phyloP scores from a whole-genome alignment of 176 grass and related monocot species.

The Dactylis glomerata region DNA sequence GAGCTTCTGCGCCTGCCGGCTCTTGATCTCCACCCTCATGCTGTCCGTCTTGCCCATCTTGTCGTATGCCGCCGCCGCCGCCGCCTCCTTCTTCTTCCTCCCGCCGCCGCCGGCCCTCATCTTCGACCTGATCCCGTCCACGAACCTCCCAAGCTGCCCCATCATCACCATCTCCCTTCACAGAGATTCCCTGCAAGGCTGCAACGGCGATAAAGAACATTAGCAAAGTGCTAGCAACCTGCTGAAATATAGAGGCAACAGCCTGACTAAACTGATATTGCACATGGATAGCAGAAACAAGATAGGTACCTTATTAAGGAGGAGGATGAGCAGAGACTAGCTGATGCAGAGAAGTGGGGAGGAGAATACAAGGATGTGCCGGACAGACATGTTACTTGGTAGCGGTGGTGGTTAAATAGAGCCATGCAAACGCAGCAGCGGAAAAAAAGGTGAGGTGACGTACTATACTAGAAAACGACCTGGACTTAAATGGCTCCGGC shows the following conservation, averaged over 20 bases:
- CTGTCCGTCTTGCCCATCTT: slow-evolving; percentile 93
- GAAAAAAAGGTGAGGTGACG: neutral
- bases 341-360: neutral
- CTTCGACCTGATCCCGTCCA: slow-evolving; percentile 73
- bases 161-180: slow-evolving; percentile 44
- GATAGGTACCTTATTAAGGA: neutral
- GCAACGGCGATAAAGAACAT: neutral
- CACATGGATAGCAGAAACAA: neutral
- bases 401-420: neutral
- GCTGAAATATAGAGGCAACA: neutral
- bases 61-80: slow-evolving; percentile 30
- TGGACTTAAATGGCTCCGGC: neutral
- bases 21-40: slow-evolving; percentile 97
- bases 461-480: slow-evolving; percentile 22
- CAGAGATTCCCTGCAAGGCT: neutral
- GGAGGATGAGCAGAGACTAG: neutral
- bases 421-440: neutral
- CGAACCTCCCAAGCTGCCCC: slow-evolving; percentile 60
- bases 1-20: slow-evolving; percentile 70
- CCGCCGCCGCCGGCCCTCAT: slow-evolving; percentile 22
- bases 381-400: neutral
- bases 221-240: neutral
- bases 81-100: slow-evolving; percentile 29
- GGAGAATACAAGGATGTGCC: neutral
- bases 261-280: neutral